Base-by-base conservation (phyloP, 1,284 basidiomycete genomes). In the Ganoderma lucidum region DNA sequence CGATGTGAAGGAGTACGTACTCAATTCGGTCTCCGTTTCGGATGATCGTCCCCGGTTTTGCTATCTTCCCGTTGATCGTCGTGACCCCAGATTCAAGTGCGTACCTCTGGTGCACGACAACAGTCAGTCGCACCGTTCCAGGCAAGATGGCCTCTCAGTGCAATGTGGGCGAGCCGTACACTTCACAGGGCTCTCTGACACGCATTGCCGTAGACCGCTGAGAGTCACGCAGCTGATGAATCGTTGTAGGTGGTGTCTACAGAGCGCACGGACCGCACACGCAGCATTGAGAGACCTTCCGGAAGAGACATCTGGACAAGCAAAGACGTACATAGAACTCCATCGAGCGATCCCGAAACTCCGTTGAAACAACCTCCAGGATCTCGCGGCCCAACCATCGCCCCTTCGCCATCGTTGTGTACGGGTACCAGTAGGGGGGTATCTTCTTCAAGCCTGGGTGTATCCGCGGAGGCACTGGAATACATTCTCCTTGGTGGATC, bases 31-130 rank as follows among this genome's bases (percentile, higher is more conserved):
- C 98, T 12, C 96, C 96, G 77, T 98, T 93, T 67, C 85, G 85
- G 64, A 99, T 86, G 32, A 97, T 86, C 10, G 93, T 93, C 68
- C 94, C 90, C 3, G 95, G 92, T 56, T 85, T 87, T 3, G 96
- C 96, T 17, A 90, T 83, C 65, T 91, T 88, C 19, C 96, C 96
- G 77, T 99, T 99, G 69, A 99, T 89, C 6, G 94, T 96, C 14
- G 96, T 98, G 28, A 98, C 94, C 2, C 97, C 97, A n/a, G 94
- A 94, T 77, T 96, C 92, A 37, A 98, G 84, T 9, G 97, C 96
- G 79, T 96, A 96, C 82, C 92, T 88, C 95, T 96, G 69, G 41
- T 59, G 39, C 19, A 9, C 39, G 12, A 2, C 70, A 23, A 66
- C 23, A n/a, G 69, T 66, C 39, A 44, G 65, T 63, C 30, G 17